phyloP scores from a whole-genome alignment of 495 filamentous ascomycete species.

The Podospora conica region DNA sequence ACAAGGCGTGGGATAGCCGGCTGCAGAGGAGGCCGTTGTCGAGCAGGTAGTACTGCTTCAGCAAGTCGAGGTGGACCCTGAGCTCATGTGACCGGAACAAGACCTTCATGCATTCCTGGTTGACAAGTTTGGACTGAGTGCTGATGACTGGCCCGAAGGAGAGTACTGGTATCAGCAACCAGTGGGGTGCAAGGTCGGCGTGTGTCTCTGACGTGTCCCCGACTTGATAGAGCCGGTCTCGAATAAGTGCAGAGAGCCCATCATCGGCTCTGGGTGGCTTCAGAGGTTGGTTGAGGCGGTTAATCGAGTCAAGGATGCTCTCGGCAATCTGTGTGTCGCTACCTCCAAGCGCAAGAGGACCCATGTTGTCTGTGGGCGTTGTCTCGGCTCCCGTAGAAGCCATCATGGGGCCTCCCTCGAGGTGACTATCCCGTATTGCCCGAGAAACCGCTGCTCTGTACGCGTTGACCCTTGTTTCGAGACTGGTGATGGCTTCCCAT shows the following conservation, averaged over 20 bases:
- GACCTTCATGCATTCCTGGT: slow-evolving; percentile 68
- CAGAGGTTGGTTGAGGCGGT: slow-evolving; percentile 34
- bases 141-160: slow-evolving; percentile 70
- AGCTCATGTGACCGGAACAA: slow-evolving; percentile 72
- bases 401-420: not conserved
- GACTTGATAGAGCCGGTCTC: slow-evolving; percentile 22
- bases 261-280: slow-evolving; percentile 20
- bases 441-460: slow-evolving; percentile 53
- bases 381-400: not conserved
- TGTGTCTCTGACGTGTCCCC: not conserved
- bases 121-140: slow-evolving; percentile 69
- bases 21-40: slow-evolving; percentile 78
- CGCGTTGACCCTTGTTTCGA: slow-evolving; percentile 53
- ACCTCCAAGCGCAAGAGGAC: slow-evolving; percentile 28
- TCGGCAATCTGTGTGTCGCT: slow-evolving; percentile 43
- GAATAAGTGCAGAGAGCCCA: slow-evolving; percentile 27
- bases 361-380: not conserved
- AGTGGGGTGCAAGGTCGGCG: slow-evolving; percentile 56
- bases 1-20: slow-evolving; percentile 74
- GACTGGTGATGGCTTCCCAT: slow-evolving; percentile 64
- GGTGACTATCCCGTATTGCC: slow-evolving; percentile 28
- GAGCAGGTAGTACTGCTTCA: slow-evolving; percentile 74
- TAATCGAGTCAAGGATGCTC: slow-evolving; percentile 46
- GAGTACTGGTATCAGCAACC: slow-evolving; percentile 62
- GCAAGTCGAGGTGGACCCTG: slow-evolving; percentile 67